Evolutionary conservation across 148 eudicot genomes (phyloP).

Genomic region (Tetragonia tetragonoides): DNA sequence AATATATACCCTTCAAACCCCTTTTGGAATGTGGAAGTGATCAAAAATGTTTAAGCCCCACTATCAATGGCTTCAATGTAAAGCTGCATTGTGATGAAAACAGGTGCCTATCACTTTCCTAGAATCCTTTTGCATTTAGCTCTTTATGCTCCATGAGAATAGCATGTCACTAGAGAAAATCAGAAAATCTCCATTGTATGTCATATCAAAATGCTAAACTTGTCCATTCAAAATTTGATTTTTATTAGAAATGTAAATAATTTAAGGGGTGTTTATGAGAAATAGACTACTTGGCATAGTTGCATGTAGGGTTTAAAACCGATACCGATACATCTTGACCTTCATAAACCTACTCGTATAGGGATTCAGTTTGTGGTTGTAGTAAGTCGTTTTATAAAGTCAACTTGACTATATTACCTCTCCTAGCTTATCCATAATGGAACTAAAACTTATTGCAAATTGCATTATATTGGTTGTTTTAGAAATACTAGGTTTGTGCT

Average conservation of each 20-base stretch:
- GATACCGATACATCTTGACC: too few relatives aligned
- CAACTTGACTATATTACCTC: too few relatives aligned
- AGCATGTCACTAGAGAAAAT: constrained; percentile 15
- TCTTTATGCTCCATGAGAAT: constrained; percentile 26
- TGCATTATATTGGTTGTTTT: neutral
- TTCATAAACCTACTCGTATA: too few relatives aligned
- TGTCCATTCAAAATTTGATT: neutral
- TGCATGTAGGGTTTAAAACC: too few relatives aligned
- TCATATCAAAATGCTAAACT: constrained; percentile 16
- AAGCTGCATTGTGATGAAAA: constrained; percentile 18
- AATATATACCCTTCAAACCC: neutral
- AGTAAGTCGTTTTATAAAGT: too few relatives aligned
- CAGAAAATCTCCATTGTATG: constrained; percentile 14
- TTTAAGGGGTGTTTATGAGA: neutral
- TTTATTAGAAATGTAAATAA: neutral
- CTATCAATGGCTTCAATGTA: constrained; percentile 28
- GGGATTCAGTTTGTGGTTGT: too few relatives aligned
- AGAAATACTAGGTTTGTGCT: neutral
- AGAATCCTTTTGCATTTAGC: neutral
- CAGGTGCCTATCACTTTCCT: constrained; percentile 25
- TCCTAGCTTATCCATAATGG: too few relatives aligned
- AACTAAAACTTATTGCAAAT: neutral
- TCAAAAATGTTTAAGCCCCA: constrained; percentile 20
- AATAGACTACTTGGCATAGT: too few relatives aligned
- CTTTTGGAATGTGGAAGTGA: constrained; percentile 3